phyloP scores from a whole-genome alignment of 345 rosid genomes.

The Noccaea bulbosa region DNA sequence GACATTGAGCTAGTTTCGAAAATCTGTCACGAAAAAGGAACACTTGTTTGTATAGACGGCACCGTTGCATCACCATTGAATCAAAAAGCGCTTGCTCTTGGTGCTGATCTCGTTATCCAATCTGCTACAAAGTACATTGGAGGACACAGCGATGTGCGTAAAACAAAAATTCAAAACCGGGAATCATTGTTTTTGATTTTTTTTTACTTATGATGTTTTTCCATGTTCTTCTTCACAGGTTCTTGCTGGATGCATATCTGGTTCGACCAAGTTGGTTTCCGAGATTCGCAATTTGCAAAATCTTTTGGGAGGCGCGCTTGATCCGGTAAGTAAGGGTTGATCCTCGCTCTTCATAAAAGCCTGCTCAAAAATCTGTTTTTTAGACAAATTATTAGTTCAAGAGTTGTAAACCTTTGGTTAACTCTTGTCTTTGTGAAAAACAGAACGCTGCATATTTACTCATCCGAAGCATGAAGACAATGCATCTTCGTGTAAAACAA shows the following conservation, averaged over 20 bases:
- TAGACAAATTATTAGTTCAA: background rate
- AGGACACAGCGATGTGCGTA: conserved; percentile 89
- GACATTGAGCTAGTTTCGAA: conserved; percentile 80
- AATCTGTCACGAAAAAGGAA: conserved; percentile 80
- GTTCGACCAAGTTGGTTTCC: conserved; percentile 63
- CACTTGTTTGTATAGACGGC: conserved; percentile 84
- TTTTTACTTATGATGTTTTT: background rate
- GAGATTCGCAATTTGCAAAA: conserved; percentile 78
- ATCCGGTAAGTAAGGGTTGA: conserved; percentile 57
- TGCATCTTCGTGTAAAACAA: conserved; percentile 93
- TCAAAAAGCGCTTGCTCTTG: conserved; percentile 86
- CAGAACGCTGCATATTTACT: conserved; percentile 91
- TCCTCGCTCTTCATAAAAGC: background rate
- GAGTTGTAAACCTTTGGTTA: background rate
- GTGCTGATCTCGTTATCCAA: conserved; percentile 87
- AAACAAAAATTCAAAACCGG: background rate
- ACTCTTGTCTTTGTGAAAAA: conserved; percentile 13
- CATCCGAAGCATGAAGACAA: conserved; percentile 95
- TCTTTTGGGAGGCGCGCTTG: conserved; percentile 82
- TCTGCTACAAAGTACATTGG: conserved; percentile 89
- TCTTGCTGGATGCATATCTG: conserved; percentile 86
- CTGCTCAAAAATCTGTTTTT: no score
- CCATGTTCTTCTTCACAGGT: conserved; percentile 52
- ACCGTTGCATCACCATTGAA: conserved; percentile 90
- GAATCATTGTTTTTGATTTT: background rate